phyloP scores from a whole-genome alignment of 2,329 filamentous ascomycete species.

The Ceratocystis cacaofunesta region DNA sequence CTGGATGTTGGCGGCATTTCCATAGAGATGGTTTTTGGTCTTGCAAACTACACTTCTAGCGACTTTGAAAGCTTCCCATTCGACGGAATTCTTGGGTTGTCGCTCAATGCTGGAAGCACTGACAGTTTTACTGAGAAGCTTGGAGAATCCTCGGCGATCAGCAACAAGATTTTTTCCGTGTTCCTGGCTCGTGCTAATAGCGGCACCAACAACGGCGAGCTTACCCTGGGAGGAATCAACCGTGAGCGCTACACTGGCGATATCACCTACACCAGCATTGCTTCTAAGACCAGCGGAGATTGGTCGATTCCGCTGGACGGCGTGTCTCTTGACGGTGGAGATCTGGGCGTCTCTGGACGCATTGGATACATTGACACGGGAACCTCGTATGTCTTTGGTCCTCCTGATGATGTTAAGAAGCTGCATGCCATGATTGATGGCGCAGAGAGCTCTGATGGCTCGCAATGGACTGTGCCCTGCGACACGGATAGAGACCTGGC shows the following conservation, averaged over 20 bases:
- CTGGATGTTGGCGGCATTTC: slow-evolving; percentile 51
- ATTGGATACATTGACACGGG: slow-evolving; percentile 70
- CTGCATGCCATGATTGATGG: slow-evolving; percentile 55
- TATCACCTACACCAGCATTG: slow-evolving; percentile 48
- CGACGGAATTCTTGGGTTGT: slow-evolving; percentile 73
- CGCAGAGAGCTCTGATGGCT: slow-evolving; percentile 39
- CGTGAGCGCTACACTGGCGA: slow-evolving; percentile 50
- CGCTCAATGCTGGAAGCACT: slow-evolving; percentile 42
- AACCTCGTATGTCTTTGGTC: slow-evolving; percentile 65
- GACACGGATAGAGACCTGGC: slow-evolving; percentile 44
- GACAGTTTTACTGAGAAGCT: slow-evolving; percentile 56
- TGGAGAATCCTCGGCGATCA: slow-evolving; percentile 43
- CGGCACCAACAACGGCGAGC: slow-evolving; percentile 53
- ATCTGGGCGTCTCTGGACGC: slow-evolving; percentile 38
- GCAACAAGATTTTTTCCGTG: slow-evolving; percentile 40
- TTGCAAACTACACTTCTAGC: slow-evolving; percentile 54
- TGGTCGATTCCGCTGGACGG: slow-evolving; percentile 64
- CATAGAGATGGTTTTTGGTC: slow-evolving; percentile 52
- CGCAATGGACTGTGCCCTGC: slow-evolving; percentile 61
- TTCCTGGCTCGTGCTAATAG: slow-evolving; percentile 54
- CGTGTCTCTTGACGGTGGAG: slow-evolving; percentile 44
- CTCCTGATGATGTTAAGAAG: slow-evolving; percentile 46
- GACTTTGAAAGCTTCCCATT: slow-evolving; percentile 70
- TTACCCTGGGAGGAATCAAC: slow-evolving; percentile 63
- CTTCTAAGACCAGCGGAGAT: slow-evolving; percentile 35